phyloP scores from a whole-genome alignment of 495 filamentous ascomycete species.

The Wilcoxina mikolae region DNA sequence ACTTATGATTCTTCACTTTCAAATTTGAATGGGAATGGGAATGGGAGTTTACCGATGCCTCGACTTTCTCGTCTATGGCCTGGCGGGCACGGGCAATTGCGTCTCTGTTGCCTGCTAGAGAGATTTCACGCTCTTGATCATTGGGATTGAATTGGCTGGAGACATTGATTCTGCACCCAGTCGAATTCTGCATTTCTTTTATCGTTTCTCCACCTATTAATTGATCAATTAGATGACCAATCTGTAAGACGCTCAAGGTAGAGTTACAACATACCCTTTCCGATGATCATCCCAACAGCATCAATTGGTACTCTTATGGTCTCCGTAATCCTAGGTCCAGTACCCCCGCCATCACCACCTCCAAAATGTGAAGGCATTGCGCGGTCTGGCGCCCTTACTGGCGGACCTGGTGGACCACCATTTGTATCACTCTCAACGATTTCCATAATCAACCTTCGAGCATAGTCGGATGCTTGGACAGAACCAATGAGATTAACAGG shows the following conservation, averaged over 20 bases:
- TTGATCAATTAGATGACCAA: no score
- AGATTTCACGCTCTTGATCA: constrained; percentile 66
- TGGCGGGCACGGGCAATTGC: constrained; percentile 57
- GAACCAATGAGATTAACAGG: constrained; percentile 74
- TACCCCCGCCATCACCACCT: constrained; percentile 29
- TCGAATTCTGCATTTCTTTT: constrained; percentile 67
- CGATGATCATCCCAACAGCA: constrained; percentile 82
- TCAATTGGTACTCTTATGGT: constrained; percentile 68
- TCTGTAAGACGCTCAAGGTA: background rate
- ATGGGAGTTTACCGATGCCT: constrained; percentile 49
- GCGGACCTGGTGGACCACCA: constrained; percentile 31
- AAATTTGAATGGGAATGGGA: constrained; percentile 3
- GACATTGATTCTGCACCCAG: constrained; percentile 81
- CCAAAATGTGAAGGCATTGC: constrained; percentile 21
- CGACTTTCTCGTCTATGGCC: constrained; percentile 77
- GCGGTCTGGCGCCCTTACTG: constrained; percentile 11
- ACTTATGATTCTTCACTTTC: constrained; percentile 3
- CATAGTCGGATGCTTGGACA: constrained; percentile 46
- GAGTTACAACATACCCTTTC: constrained; percentile 40
- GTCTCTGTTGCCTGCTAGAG: constrained; percentile 55
- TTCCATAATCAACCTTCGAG: constrained; percentile 68
- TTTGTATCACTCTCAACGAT: constrained; percentile 76
- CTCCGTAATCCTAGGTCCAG: constrained; percentile 55
- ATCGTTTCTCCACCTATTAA: constrained; percentile 56
- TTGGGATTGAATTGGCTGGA: constrained; percentile 51